Conservation (phyloP, 2,329 filamentous ascomycete genomes). For the Ophiostoma sp. region DNA sequence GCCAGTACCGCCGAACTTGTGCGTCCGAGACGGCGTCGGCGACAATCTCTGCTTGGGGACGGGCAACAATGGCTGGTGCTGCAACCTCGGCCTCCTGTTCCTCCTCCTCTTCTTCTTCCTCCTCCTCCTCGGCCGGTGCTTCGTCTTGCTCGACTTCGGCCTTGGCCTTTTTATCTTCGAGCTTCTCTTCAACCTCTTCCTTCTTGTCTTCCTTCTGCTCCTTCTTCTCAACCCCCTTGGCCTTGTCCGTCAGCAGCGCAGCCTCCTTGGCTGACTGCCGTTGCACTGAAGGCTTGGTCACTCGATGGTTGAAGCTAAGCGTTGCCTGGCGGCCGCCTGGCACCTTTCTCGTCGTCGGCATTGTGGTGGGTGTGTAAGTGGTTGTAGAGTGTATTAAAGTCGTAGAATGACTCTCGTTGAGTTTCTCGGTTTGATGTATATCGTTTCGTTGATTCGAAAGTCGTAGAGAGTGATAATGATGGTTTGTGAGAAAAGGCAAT, state of each 20-base stretch:
- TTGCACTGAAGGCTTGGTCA: slow-evolving; percentile 53
- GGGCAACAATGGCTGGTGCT: slow-evolving; percentile 31
- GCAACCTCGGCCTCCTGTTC: slow-evolving; percentile 35
- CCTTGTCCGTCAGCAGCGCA: slow-evolving; percentile 32
- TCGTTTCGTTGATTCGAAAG: not conserved
- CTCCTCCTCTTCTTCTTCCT: slow-evolving; percentile 14
- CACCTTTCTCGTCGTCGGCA: slow-evolving; percentile 55
- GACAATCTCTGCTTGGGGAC: slow-evolving; percentile 51
- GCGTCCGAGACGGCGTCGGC: slow-evolving; percentile 66
- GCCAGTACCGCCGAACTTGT: slow-evolving; percentile 79
- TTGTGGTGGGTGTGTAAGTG: not conserved
- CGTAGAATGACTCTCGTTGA: not conserved
- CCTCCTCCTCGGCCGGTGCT: not conserved
- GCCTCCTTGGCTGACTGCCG: slow-evolving; percentile 49
- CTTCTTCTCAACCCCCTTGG: slow-evolving; percentile 29
- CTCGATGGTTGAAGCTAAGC: slow-evolving; percentile 58
- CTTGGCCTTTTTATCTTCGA: slow-evolving; percentile 7
- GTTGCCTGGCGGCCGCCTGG: slow-evolving; percentile 54
- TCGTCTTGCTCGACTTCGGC: not conserved
- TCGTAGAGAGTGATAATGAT: not conserved
- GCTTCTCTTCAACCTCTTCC: slow-evolving; percentile 28
- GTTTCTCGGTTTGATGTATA: not conserved
- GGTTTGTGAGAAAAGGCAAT: no score
- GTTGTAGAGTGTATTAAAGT: not conserved
- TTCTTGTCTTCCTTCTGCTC: slow-evolving; percentile 34